These are phyloP conservation scores for Begonia loranthoides DNA, from an alignment of 306 rosid species.

Conservation along the genomic window DNA sequence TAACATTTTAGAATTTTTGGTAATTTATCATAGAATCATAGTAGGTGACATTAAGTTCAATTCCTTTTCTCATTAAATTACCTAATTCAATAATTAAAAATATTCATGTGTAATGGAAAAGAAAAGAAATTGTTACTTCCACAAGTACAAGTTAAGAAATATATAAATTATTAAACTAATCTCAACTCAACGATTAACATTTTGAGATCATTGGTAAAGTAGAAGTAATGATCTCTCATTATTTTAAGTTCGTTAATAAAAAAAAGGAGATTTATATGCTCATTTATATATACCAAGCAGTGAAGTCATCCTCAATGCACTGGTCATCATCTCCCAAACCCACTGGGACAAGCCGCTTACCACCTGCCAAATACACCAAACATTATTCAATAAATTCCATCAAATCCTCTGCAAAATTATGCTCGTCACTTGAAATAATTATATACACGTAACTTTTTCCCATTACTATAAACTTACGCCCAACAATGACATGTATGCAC, in stretches of 20 bases:
- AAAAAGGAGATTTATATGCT: conserved; percentile 9
- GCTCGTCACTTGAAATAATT: too few relatives aligned
- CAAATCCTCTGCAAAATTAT: neutral
- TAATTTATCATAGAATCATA: too few relatives aligned
- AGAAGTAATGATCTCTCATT: too few relatives aligned
- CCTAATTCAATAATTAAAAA: too few relatives aligned
- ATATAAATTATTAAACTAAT: too few relatives aligned
- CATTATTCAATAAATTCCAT: neutral
- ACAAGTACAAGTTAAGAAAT: neutral
- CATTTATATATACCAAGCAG: conserved; percentile 59
- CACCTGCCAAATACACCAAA: conserved; percentile 31
- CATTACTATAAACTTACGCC: neutral
- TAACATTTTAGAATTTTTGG: too few relatives aligned
- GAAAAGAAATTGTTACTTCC: neutral
- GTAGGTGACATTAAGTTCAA: too few relatives aligned
- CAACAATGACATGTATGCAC: too few relatives aligned
- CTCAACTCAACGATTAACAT: too few relatives aligned
- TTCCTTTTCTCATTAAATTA: too few relatives aligned
- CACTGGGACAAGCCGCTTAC: conserved; percentile 60
- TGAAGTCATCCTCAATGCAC: conserved; percentile 94
- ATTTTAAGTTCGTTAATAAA: neutral
- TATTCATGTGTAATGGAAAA: too few relatives aligned
- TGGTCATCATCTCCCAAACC: conserved; percentile 99
- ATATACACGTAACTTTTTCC: neutral
- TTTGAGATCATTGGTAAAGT: too few relatives aligned